Conservation (phyloP, 2,329 filamentous ascomycete species). For the Xylariaceae sp. region DNA sequence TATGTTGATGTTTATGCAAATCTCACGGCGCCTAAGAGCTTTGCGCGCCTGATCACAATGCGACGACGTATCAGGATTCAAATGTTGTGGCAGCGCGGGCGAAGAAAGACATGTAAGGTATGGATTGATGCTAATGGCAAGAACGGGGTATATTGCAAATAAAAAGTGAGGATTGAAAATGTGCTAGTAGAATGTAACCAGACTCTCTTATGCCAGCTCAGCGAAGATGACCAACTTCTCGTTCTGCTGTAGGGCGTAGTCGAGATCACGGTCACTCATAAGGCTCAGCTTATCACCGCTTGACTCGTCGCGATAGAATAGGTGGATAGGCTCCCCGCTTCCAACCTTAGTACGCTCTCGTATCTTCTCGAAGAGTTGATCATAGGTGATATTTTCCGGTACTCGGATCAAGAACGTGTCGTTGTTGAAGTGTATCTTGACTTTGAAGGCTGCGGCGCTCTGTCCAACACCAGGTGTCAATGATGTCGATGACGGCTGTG, state of each 20-base stretch:
- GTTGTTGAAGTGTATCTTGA: slow-evolving; percentile 90
- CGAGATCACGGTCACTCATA: slow-evolving; percentile 73
- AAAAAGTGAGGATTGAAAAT: slow-evolving; percentile 21
- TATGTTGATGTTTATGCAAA: neutral
- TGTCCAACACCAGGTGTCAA: slow-evolving; percentile 46
- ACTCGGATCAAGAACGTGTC: slow-evolving; percentile 90
- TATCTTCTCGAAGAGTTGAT: slow-evolving; percentile 77
- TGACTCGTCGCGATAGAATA: slow-evolving; percentile 82
- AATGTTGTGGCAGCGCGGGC: neutral
- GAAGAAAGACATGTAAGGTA: neutral
- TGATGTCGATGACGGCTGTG: slow-evolving; percentile 53
- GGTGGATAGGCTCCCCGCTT: slow-evolving; percentile 62
- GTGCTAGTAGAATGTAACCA: slow-evolving; percentile 7
- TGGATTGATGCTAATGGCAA: slow-evolving; percentile 9
- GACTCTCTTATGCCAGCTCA: slow-evolving; percentile 41
- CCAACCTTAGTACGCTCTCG: slow-evolving; percentile 74
- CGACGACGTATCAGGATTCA: neutral
- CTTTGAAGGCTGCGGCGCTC: slow-evolving; percentile 64
- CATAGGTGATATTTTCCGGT: slow-evolving; percentile 70
- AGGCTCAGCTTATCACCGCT: slow-evolving; percentile 70
- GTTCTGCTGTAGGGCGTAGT: slow-evolving; percentile 74
- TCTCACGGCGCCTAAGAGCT: slow-evolving; percentile 2
- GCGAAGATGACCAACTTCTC: slow-evolving; percentile 80
- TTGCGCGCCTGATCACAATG: slow-evolving; percentile 1
- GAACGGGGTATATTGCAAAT: slow-evolving; percentile 26